Conservation (phyloP, 768 basidiomycete genomes). For the Cystofilobasidium ferigula region DNA sequence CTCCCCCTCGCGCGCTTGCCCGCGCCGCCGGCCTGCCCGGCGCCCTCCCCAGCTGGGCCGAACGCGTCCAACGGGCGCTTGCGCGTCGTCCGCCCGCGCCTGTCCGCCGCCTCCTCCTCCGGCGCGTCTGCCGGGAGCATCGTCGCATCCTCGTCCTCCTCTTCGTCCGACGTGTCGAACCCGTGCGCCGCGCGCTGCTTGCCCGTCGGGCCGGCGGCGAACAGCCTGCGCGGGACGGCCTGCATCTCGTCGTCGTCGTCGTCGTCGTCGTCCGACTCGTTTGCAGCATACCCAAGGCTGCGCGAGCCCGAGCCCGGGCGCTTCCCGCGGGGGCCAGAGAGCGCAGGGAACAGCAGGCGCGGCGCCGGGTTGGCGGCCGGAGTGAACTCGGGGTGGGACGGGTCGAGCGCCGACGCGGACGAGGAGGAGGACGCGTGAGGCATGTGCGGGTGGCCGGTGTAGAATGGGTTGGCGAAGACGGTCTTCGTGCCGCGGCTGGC, state of each 20-base stretch:
- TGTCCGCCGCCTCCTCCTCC: too few relatives aligned
- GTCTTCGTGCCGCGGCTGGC: constrained; percentile 16
- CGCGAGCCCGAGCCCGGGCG: neutral
- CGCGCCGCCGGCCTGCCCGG: too few relatives aligned
- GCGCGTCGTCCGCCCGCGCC: too few relatives aligned
- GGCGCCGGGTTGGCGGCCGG: constrained; percentile 12
- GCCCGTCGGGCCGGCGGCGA: too few relatives aligned
- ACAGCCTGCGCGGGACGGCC: constrained; percentile 6
- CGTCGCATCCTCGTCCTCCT: neutral
- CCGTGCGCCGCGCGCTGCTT: too few relatives aligned
- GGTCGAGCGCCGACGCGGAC: neutral
- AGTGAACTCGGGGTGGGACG: constrained; percentile 3
- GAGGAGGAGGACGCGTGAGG: neutral
- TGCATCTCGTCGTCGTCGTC: neutral
- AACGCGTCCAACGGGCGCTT: too few relatives aligned
- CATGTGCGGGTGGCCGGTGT: neutral
- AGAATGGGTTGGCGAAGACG: constrained; percentile 17
- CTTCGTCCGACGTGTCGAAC: too few relatives aligned
- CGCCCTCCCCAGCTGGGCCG: too few relatives aligned
- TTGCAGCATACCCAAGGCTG: neutral
- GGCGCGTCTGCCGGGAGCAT: too few relatives aligned
- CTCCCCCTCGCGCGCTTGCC: too few relatives aligned
- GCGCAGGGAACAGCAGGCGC: constrained; percentile 15
- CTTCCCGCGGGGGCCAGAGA: too few relatives aligned
- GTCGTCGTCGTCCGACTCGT: constrained; percentile 14